phyloP scores from a whole-genome alignment of 805 yeast genomes.

The Yarrowia phangngaensis region DNA sequence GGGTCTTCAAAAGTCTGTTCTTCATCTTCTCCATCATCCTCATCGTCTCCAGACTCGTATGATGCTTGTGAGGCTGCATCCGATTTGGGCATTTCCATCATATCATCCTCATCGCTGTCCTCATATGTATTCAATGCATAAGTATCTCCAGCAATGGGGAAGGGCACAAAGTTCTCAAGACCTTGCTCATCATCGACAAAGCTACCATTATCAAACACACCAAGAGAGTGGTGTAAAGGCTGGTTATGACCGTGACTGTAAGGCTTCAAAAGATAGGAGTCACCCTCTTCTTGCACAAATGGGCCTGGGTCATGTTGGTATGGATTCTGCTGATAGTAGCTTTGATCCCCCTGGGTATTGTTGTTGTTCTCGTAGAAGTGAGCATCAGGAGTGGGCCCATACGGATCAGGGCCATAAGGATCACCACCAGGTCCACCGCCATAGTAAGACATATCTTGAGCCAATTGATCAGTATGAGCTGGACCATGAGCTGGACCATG shows the following conservation, averaged over 20 bases:
- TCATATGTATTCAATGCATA: slow-evolving; percentile 40
- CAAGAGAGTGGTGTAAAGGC: slow-evolving; percentile 27
- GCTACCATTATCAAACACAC: slow-evolving; percentile 28
- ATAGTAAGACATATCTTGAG: slow-evolving; percentile 4
- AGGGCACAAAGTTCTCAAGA: slow-evolving; percentile 36
- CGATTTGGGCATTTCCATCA: slow-evolving; percentile 18
- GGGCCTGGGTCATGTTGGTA: slow-evolving; percentile 19
- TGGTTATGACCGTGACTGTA: slow-evolving; percentile 24
- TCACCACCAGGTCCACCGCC: slow-evolving; percentile 1
- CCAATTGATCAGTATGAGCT: not conserved
- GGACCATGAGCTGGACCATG: not conserved
- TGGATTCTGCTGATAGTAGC: slow-evolving; percentile 5
- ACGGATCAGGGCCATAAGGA: slow-evolving; percentile 15
- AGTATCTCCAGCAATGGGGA: slow-evolving; percentile 41
- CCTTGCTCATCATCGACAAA: slow-evolving; percentile 35
- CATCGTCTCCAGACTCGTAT: slow-evolving; percentile 34
- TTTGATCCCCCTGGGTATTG: slow-evolving; percentile 10
- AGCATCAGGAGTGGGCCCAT: slow-evolving; percentile 11
- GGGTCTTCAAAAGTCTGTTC: slow-evolving; percentile 32
- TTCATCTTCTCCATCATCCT: slow-evolving; percentile 33
- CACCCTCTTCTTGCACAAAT: slow-evolving; percentile 16
- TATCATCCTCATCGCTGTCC: slow-evolving; percentile 30
- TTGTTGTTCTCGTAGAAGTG: slow-evolving; percentile 10
- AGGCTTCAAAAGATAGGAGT: slow-evolving; percentile 18
- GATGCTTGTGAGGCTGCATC: slow-evolving; percentile 29